Base-by-base conservation (phyloP, 106 monocot species). In the Acanthochlamys bracteata region DNA sequence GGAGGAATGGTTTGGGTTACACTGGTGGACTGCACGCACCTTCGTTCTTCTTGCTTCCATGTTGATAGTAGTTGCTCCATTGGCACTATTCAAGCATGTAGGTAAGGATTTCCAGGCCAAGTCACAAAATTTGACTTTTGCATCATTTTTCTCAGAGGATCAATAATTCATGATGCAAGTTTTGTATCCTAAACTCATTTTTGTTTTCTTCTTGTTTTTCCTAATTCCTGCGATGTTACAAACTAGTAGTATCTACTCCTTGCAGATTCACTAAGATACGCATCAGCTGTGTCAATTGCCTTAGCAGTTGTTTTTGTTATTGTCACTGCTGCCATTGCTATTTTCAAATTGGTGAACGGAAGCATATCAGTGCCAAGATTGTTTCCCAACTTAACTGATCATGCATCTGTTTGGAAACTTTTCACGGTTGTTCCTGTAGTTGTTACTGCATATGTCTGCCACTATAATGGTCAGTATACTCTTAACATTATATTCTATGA, bases 251-350 rank as follows among this genome's bases (percentile, higher is more conserved):
- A 3, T 64, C 15, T 33, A 8, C 64, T 24, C 11, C 45, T 17
- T 69, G 70, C 78, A 89, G 89, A 89, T 84, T 89, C 89, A 33
- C 59, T 89, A 68, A 65, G 76, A 65, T 82, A 73, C 52, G 81
- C 89, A 24, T 89, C 89, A 56, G 84, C 89, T 24, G 53, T 89
- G 25, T 84, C 89, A 4, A 76, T 89, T 76, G 89, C 81, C 17
- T 73, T 89, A 3, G 89, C 89, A n/a, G 78, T 81, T 0, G 70
- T 89, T 19, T 89, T 89, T 63, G 89, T 89, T 42, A 71, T 84
- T 12, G 76, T 84, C 4, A 89, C 89, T 42, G 81, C 89, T 64
- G 84, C 81, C 27, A 76, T 89, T 62, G 76, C 84, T 13, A 70
- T 89, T 57, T 67, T 89, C 10, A 89, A 84, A 53, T 66, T 89